phyloP scores from a whole-genome alignment of 352 stramenopile species.

The Phytophthora pistaciae region DNA sequence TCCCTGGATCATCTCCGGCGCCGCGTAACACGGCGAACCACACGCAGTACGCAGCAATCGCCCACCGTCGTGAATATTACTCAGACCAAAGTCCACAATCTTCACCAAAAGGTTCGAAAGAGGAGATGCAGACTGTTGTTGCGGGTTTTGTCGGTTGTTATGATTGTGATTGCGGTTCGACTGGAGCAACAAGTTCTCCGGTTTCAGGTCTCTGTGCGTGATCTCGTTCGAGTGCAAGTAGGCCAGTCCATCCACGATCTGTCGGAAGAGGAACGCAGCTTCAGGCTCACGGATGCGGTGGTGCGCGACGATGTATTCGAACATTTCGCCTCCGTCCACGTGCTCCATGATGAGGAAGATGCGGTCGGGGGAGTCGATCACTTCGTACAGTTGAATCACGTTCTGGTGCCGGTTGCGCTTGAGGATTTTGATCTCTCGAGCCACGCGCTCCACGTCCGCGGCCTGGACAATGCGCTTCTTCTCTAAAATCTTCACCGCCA shows the following conservation, averaged over 20 bases:
- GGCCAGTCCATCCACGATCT: slow-evolving; percentile 92
- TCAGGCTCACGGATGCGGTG: slow-evolving; percentile 82
- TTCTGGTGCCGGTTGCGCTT: slow-evolving; percentile 92
- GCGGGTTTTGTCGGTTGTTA: slow-evolving; percentile 12
- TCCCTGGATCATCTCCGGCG: slow-evolving; percentile 94
- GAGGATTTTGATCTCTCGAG: slow-evolving; percentile 95
- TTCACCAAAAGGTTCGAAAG: slow-evolving; percentile 55
- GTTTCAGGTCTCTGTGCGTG: slow-evolving; percentile 92
- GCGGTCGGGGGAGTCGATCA: slow-evolving; percentile 71
- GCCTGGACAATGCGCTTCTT: slow-evolving; percentile 92
- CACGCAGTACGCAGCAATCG: slow-evolving; percentile 90
- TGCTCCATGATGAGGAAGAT: slow-evolving; percentile 96
- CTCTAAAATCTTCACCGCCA: slow-evolving; percentile 94
- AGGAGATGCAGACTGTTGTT: slow-evolving; percentile 22
- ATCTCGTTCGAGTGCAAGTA: slow-evolving; percentile 93
- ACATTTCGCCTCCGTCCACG: slow-evolving; percentile 93
- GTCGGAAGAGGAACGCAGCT: slow-evolving; percentile 80
- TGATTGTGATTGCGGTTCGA: slow-evolving; percentile 33
- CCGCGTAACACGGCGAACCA: slow-evolving; percentile 93
- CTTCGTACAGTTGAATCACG: slow-evolving; percentile 82
- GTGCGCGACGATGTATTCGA: slow-evolving; percentile 94
- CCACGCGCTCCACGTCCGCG: slow-evolving; percentile 91
- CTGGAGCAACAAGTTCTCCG: slow-evolving; percentile 93
- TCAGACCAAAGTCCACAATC: slow-evolving; percentile 95
- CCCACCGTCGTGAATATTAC: slow-evolving; percentile 88